Evolutionary conservation across 306 rosid species (phyloP).

Genomic region (Crotalaria pallida): DNA sequence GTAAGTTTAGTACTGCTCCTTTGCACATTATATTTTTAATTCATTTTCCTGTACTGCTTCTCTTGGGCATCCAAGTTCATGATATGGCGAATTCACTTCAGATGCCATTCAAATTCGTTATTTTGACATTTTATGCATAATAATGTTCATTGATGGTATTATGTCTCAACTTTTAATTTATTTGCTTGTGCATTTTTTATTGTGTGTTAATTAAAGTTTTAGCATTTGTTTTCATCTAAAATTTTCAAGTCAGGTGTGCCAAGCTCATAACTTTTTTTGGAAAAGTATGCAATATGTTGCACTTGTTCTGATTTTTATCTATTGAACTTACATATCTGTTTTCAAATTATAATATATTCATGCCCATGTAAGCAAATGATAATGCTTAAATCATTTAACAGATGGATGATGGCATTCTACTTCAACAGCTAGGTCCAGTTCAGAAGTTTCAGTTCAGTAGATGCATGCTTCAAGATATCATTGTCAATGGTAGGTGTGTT

Average conservation of each 20-base stretch:
- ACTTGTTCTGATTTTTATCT: background rate
- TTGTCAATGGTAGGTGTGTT: constrained; percentile 18
- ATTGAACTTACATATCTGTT: background rate
- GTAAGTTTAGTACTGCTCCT: background rate
- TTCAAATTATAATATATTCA: background rate
- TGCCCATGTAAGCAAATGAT: background rate
- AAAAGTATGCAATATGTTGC: background rate
- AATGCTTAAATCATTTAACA: constrained; percentile 13
- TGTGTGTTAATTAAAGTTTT: background rate
- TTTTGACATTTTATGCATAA: background rate
- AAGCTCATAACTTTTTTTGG: background rate
- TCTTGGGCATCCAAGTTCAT: background rate
- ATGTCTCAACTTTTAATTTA: background rate
- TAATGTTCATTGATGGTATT: background rate
- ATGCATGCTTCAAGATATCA: constrained; percentile 13
- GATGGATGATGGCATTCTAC: constrained; percentile 17
- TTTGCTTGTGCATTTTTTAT: background rate
- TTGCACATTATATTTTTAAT: background rate
- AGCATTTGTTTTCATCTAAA: background rate
- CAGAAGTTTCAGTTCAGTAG: constrained; percentile 15
- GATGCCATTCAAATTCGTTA: background rate
- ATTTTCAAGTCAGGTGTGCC: background rate
- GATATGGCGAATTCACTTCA: constrained; percentile 2
- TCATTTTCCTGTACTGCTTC: background rate
- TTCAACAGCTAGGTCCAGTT: constrained; percentile 12